Conservation (phyloP, 108 stramenopile species). For the Cyclotella kingstonii region DNA sequence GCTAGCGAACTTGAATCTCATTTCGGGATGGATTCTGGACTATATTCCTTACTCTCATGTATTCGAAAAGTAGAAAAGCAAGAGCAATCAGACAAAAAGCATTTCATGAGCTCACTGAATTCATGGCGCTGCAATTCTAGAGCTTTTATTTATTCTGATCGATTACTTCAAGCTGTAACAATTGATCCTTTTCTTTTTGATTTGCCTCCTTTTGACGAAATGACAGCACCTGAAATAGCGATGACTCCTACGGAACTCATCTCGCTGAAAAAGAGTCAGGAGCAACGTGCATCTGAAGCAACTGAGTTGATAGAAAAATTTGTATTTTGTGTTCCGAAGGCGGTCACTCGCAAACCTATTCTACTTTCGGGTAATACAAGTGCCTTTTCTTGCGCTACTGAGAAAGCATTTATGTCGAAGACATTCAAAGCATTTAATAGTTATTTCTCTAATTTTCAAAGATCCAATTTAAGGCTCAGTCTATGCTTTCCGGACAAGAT, state of each 20-base stretch:
- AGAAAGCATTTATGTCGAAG: constrained; percentile 17
- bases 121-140: constrained; percentile 47
- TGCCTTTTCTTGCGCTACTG: not conserved
- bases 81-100: constrained; percentile 21
- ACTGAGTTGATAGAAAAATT: constrained; percentile 67
- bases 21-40: constrained; percentile 28
- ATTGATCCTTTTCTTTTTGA: constrained; percentile 32
- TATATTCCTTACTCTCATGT: constrained; percentile 37
- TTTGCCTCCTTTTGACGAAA: constrained; percentile 39
- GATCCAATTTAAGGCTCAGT: constrained; percentile 54
- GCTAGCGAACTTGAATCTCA: constrained; percentile 28
- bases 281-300: constrained; percentile 52
- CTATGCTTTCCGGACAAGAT: constrained; percentile 93
- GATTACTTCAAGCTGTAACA: constrained; percentile 31
- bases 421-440: constrained; percentile 39
- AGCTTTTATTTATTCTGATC: constrained; percentile 52
- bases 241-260: constrained; percentile 62
- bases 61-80: constrained; percentile 33
- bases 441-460: constrained; percentile 47
- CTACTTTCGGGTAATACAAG: constrained; percentile 15
- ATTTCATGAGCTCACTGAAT: constrained; percentile 53
- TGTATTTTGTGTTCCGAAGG: constrained; percentile 79
- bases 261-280: constrained; percentile 55
- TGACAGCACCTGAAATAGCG: constrained; percentile 39
- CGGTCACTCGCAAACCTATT: constrained; percentile 47